Conservation (phyloP, 2,329 filamentous ascomycete species). For the Ascocoryne sarcoides region DNA sequence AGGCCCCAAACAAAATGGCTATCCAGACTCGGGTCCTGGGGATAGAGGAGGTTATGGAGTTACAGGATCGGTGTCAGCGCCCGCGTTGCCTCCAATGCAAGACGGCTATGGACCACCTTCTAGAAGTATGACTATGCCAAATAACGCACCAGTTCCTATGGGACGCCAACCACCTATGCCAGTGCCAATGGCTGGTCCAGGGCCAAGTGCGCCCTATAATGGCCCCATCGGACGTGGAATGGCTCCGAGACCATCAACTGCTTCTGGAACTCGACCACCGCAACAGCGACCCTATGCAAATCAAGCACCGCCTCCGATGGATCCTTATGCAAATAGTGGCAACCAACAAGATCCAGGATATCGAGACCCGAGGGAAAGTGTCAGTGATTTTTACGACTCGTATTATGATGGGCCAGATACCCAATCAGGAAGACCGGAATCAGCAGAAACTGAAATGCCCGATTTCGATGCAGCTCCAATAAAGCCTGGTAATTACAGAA, state of each 20-base stretch:
- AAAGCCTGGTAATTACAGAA: conserved; percentile 10
- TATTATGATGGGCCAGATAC: conserved; percentile 37
- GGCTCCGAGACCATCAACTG: conserved; percentile 47
- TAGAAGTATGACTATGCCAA: conserved; percentile 56
- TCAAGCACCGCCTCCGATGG: conserved; percentile 25
- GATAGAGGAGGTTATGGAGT: conserved; percentile 20
- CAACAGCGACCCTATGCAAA: conserved; percentile 44
- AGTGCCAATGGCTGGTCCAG: conserved; percentile 17
- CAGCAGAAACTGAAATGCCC: conserved; percentile 24
- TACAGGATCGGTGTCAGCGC: conserved; percentile 10
- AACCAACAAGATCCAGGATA: neutral
- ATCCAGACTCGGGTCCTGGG: conserved; percentile 20
- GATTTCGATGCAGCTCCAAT: conserved; percentile 21
- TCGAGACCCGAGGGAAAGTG: conserved; percentile 21
- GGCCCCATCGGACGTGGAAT: conserved; percentile 36
- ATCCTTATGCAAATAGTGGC: conserved; percentile 5
- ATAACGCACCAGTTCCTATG: conserved; percentile 37
- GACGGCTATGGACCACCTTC: conserved; percentile 42
- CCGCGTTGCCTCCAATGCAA: conserved; percentile 17
- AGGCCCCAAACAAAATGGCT: conserved; percentile 21
- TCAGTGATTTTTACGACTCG: conserved; percentile 46
- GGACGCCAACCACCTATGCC: conserved; percentile 17
- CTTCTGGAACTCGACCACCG: conserved; percentile 42
- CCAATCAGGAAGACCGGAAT: conserved; percentile 12
- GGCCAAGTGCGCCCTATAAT: conserved; percentile 37